These are phyloP conservation scores for Boehmeria nivea DNA, from an alignment of 306 rosid species.

Conservation along the genomic window DNA sequence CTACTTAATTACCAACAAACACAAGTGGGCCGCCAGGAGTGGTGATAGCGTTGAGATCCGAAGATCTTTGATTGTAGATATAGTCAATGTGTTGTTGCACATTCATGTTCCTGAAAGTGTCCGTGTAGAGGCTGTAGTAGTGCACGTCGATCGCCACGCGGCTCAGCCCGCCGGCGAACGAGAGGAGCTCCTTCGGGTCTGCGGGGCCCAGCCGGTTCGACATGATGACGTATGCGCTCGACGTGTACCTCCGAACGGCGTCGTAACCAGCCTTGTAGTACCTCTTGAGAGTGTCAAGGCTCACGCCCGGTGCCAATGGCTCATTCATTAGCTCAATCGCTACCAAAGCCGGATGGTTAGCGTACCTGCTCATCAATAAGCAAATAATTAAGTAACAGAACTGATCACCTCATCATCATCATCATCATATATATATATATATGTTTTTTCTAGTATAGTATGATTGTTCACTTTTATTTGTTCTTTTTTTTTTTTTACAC, in stretches of 20 bases:
- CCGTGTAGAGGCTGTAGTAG: slow-evolving; percentile 42
- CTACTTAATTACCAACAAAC: slow-evolving; percentile 38
- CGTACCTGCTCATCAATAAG: neutral
- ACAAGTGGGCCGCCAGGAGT: slow-evolving; percentile 44
- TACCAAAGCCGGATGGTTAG: neutral
- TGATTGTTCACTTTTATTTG: neutral
- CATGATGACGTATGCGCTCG: slow-evolving; percentile 41
- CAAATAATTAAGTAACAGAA: too few species aligned
- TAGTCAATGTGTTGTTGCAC: slow-evolving; percentile 43
- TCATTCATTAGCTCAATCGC: slow-evolving; percentile 3
- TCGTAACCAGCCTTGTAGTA: slow-evolving; percentile 47
- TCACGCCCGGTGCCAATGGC: neutral
- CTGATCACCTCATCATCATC: too few species aligned
- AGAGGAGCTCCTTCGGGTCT: slow-evolving; percentile 38
- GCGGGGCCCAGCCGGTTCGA: slow-evolving; percentile 37
- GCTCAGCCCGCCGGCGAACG: slow-evolving; percentile 35
- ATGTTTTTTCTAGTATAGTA: too few species aligned
- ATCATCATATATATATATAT: too few species aligned
- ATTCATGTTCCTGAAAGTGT: slow-evolving; percentile 28
- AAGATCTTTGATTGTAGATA: slow-evolving; percentile 34
- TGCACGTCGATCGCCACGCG: slow-evolving; percentile 53
- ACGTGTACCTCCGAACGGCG: slow-evolving; percentile 42
- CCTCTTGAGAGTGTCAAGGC: slow-evolving; percentile 23
- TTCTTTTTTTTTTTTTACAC: neutral
- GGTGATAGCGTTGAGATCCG: slow-evolving; percentile 33